phyloP scores from a whole-genome alignment of 108 stramenopile genomes.

The Cyclotella choctawhatcheeana region DNA sequence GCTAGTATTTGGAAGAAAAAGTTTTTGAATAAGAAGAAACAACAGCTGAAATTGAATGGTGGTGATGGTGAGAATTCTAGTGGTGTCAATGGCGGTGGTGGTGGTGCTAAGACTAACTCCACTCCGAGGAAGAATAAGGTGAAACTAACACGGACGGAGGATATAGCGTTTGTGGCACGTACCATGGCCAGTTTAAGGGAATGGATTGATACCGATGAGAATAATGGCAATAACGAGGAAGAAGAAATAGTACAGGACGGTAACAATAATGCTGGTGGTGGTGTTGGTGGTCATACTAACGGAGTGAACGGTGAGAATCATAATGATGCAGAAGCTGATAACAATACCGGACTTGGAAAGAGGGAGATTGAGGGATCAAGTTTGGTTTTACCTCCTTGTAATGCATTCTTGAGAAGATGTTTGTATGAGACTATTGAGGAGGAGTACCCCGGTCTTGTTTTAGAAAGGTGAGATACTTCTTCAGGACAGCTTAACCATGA shows the following conservation, averaged over 20 bases:
- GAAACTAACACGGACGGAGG: conserved; percentile 42
- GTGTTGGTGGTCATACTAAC: too few relatives aligned
- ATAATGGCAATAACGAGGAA: conserved; percentile 18
- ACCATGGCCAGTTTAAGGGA: conserved; percentile 80
- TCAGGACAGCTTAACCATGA: background rate
- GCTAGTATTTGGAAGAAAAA: conserved; percentile 49
- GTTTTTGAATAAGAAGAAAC: conserved; percentile 39
- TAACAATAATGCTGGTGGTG: background rate
- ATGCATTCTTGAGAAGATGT: conserved; percentile 79
- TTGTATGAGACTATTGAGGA: conserved; percentile 78
- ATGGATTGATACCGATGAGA: conserved; percentile 74
- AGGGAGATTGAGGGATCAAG: conserved; percentile 53
- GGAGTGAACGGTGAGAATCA: too few relatives aligned
- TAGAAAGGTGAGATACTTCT: conserved; percentile 50
- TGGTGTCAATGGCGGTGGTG: too few relatives aligned
- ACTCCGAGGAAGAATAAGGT: conserved; percentile 20
- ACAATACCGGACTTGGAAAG: too few relatives aligned
- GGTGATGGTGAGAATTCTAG: background rate
- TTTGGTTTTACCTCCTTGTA: conserved; percentile 71
- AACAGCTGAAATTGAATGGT: background rate
- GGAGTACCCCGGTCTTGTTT: conserved; percentile 74
- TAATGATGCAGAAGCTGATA: too few relatives aligned
- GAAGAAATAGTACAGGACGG: too few relatives aligned
- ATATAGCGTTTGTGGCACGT: conserved; percentile 66
- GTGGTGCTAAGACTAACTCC: too few relatives aligned